Conservation (phyloP, 768 basidiomycete genomes). For the Agrocybe pediades region DNA sequence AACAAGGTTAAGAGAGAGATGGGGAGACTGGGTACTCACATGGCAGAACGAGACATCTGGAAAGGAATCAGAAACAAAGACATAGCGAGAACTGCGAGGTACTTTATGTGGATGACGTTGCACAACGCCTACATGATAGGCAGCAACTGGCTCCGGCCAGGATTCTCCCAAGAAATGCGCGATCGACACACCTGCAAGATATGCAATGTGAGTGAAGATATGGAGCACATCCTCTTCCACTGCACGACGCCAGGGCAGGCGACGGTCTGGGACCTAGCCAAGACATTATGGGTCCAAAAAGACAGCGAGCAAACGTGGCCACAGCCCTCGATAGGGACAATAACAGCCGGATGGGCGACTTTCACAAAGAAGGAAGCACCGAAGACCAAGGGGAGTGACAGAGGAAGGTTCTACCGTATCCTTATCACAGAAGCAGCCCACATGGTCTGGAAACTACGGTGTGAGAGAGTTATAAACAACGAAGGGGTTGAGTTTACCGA, state of each 20-base stretch:
- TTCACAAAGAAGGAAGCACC: not conserved
- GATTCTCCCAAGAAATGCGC: not conserved
- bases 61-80: constrained; percentile 1
- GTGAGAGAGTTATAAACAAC: not conserved
- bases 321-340: not conserved
- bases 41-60: too few relatives aligned
- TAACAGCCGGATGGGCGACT: not conserved
- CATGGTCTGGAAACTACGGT: not conserved
- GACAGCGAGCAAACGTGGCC: not conserved
- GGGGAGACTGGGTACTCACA: too few relatives aligned
- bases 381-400: too few relatives aligned
- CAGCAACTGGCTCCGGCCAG: not conserved
- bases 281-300: constrained; percentile 11
- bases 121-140: constrained; percentile 17
- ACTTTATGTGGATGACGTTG: constrained; percentile 20
- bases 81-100: constrained; percentile 6
- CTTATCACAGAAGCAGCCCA: not conserved
- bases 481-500: not conserved
- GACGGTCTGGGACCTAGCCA: constrained; percentile 7
- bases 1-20: not conserved
- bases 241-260: constrained; percentile 1
- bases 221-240: constrained; percentile 15
- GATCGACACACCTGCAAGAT: constrained; percentile 6
- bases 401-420: not conserved
- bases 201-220: constrained; percentile 14